Percentiles rank a stretch among this genome's conserved stretches.
These are phyloP conservation scores for Flaveria robusta DNA, from an alignment of 129 eudicot species.

Conservation along the genomic window DNA sequence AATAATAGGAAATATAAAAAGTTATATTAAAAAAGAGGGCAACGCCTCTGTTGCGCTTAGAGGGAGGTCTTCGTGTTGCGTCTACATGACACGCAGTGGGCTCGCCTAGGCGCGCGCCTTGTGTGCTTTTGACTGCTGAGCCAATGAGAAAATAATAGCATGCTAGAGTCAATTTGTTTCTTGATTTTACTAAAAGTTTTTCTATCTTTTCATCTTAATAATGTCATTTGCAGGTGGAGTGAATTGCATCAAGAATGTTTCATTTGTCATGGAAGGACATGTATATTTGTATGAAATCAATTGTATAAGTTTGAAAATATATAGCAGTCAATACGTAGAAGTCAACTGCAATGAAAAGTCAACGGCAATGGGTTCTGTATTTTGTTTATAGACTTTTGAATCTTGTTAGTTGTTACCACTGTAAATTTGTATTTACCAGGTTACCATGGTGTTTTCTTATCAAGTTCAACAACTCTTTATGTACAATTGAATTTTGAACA, in stretches of 20 bases:
- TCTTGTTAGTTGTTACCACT: constrained; percentile 3
- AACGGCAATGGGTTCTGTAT: neutral
- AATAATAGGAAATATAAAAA: neutral
- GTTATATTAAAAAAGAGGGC: too few relatives aligned
- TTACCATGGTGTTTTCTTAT: neutral
- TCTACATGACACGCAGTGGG: neutral
- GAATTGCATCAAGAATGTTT: constrained; percentile 17
- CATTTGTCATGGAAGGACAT: neutral
- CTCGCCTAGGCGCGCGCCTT: neutral
- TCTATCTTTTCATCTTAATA: neutral
- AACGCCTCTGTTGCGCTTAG: too few relatives aligned
- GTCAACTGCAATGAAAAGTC: constrained; percentile 17
- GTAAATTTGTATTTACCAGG: neutral
- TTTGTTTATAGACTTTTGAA: constrained; percentile 3
- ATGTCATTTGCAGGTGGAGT: constrained; percentile 12
- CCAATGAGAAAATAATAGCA: too few relatives aligned
- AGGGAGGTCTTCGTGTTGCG: too few relatives aligned
- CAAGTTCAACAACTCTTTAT: neutral
- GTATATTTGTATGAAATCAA: constrained; percentile 30
- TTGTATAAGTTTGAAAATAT: constrained; percentile 7
- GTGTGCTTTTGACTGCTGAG: too few relatives aligned
- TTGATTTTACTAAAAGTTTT: neutral
- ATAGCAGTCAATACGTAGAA: constrained; percentile 28
- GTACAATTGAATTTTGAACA: constrained; percentile 11
- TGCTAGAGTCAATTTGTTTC: neutral